Evolutionary conservation across 352 stramenopile species (phyloP).

Genomic region (Phytophthora crassamura): DNA sequence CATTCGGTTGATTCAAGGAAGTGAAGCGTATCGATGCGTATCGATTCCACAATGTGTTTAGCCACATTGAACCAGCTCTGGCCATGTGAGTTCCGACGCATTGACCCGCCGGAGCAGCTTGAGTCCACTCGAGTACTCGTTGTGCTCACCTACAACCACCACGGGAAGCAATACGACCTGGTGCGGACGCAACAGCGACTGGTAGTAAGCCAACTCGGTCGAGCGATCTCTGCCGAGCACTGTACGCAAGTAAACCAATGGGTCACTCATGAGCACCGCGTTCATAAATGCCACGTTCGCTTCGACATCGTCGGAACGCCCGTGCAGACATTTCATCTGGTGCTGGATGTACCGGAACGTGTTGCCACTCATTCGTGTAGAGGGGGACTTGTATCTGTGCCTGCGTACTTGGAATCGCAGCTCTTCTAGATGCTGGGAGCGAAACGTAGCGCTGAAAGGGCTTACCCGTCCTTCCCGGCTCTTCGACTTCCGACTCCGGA

Average conservation of each 20-base stretch:
- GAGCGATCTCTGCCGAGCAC: slow-evolving; percentile 18
- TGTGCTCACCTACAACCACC: slow-evolving; percentile 22
- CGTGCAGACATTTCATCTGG: slow-evolving; percentile 36
- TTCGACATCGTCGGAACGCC: slow-evolving; percentile 27
- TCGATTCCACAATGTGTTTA: slow-evolving; percentile 3
- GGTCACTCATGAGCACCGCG: slow-evolving; percentile 49
- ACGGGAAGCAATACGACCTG: slow-evolving; percentile 34
- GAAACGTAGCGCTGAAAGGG: slow-evolving; percentile 18
- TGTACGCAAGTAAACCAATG: slow-evolving; percentile 39
- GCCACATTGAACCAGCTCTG: slow-evolving; percentile 40
- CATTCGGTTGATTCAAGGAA: too few species aligned
- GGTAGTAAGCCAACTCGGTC: slow-evolving; percentile 31
- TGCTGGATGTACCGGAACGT: slow-evolving; percentile 30
- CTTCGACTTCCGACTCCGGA: neutral
- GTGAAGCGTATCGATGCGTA: too few species aligned
- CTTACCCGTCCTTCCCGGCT: slow-evolving; percentile 6
- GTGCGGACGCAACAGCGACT: slow-evolving; percentile 23
- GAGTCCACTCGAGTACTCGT: slow-evolving; percentile 29
- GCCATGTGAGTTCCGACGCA: slow-evolving; percentile 19
- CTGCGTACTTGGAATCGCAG: slow-evolving; percentile 10
- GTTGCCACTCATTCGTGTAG: slow-evolving; percentile 8
- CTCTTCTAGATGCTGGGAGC: slow-evolving; percentile 12
- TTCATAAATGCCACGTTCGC: slow-evolving; percentile 50
- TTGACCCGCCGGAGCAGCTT: slow-evolving; percentile 26
- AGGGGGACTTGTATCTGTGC: slow-evolving; percentile 6